Evolutionary conservation across 2,329 filamentous ascomycete species (phyloP).

Genomic region (Sporothrix pseudoabietina): DNA sequence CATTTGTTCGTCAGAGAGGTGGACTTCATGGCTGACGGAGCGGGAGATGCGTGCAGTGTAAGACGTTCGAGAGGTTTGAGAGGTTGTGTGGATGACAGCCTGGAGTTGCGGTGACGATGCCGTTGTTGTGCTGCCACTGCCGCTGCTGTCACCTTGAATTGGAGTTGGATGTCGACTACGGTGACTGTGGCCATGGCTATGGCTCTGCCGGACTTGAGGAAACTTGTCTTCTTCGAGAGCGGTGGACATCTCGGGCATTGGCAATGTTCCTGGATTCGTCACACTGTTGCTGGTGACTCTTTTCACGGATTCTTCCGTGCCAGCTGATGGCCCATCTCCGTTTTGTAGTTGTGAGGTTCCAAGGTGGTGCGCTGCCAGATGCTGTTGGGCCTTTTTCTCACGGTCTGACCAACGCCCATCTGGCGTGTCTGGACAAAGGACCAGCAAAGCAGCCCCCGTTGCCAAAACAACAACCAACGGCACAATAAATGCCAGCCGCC

Average conservation of each 20-base stretch:
- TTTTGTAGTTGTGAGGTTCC: background rate
- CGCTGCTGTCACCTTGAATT: background rate
- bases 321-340: background rate
- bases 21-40: slow-evolving; percentile 47
- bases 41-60: slow-evolving; percentile 39
- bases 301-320: background rate
- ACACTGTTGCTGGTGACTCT: background rate
- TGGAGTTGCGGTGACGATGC: background rate
- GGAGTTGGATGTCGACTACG: background rate
- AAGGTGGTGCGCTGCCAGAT: slow-evolving; percentile 49
- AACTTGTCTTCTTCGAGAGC: background rate
- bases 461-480: slow-evolving; percentile 13
- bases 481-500: slow-evolving; percentile 27
- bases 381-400: slow-evolving; percentile 58
- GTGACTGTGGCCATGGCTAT: background rate
- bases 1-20: slow-evolving; percentile 54
- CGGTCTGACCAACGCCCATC: slow-evolving; percentile 80
- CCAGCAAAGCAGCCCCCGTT: background rate
- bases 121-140: background rate
- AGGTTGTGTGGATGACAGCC: background rate
- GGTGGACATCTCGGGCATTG: background rate
- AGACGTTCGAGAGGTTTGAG: slow-evolving; percentile 32
- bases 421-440: slow-evolving; percentile 63
- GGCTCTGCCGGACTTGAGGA: background rate
- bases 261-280: background rate